Percentiles rank a stretch among this genome's conserved stretches.
These are phyloP conservation scores for Artemisia annua DNA, from an alignment of 129 eudicot species.

Conservation along the genomic window DNA sequence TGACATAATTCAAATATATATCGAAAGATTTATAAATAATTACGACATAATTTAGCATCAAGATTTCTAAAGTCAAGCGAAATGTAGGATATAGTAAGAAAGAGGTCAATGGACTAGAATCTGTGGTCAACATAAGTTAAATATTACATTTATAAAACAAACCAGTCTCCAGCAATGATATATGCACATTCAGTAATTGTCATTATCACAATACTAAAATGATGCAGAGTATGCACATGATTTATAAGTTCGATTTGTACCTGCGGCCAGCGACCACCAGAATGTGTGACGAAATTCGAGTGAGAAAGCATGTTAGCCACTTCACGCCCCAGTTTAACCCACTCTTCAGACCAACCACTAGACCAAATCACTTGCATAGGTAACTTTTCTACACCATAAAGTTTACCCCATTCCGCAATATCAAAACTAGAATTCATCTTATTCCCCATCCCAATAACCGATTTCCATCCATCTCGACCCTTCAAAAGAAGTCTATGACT, in stretches of 20 bases:
- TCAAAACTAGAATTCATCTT: conserved; percentile 70
- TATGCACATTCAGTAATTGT: conserved; percentile 4
- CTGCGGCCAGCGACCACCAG: conserved; percentile 96
- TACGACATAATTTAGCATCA: too few species aligned
- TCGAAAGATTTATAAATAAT: too few species aligned
- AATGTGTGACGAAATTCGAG: conserved; percentile 60
- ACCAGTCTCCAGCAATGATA: background rate
- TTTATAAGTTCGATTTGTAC: conserved; percentile 33
- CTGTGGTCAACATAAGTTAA: too few species aligned
- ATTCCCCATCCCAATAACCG: conserved; percentile 71
- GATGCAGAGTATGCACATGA: background rate
- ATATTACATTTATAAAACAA: too few species aligned
- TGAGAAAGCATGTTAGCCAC: conserved; percentile 55
- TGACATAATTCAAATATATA: too few species aligned
- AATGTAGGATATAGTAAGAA: too few species aligned
- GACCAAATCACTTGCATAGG: conserved; percentile 84
- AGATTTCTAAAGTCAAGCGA: too few species aligned
- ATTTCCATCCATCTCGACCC: conserved; percentile 57
- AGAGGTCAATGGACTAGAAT: too few species aligned
- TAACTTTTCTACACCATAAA: conserved; percentile 59
- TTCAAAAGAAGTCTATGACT: conserved; percentile 79
- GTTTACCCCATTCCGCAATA: conserved; percentile 63
- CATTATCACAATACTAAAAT: conserved; percentile 13
- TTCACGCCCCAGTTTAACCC: conserved; percentile 56
- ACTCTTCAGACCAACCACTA: conserved; percentile 46